Evolutionary conservation across 805 yeast genomes (phyloP).

Genomic region (Yamadazyma endophytica): DNA sequence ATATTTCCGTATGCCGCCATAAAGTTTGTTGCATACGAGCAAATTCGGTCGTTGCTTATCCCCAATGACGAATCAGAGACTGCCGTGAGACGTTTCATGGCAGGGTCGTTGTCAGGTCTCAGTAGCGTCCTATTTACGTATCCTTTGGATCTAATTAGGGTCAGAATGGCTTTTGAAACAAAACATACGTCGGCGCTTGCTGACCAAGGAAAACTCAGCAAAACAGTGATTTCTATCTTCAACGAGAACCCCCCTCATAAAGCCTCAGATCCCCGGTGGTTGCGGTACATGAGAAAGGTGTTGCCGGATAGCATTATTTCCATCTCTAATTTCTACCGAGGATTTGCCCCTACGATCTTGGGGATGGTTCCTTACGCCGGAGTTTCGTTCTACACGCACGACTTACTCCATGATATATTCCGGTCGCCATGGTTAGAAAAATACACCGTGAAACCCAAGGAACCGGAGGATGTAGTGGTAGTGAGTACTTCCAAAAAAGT

Average conservation of each 20-base stretch:
- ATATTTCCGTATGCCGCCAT: constrained; percentile 97
- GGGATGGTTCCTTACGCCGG: constrained; percentile 99
- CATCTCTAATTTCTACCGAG: constrained; percentile 78
- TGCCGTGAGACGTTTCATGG: constrained; percentile 69
- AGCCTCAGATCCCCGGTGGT: constrained; percentile 33
- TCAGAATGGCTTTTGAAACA: constrained; percentile 88
- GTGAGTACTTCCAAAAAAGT: constrained; percentile 10
- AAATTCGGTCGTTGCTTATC: constrained; percentile 72
- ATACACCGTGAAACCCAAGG: constrained; percentile 40
- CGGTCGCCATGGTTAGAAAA: constrained; percentile 54
- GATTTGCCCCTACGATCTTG: constrained; percentile 86
- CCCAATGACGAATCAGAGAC: constrained; percentile 76
- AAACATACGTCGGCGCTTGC: constrained; percentile 25
- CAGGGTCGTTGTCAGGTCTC: constrained; percentile 90
- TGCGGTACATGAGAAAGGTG: constrained; percentile 27
- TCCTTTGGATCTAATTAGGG: constrained; percentile 88
- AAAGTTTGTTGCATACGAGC: constrained; percentile 95
- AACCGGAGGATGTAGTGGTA: neutral
- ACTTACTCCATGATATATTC: constrained; percentile 80
- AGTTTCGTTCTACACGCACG: constrained; percentile 93
- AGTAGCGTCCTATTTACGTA: constrained; percentile 84
- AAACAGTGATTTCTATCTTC: constrained; percentile 29
- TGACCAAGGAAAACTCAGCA: constrained; percentile 26
- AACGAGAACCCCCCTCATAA: constrained; percentile 34
- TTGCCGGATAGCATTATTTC: constrained; percentile 30